phyloP scores from a whole-genome alignment of 495 filamentous ascomycete genomes.

The Penicillium cataractarum region DNA sequence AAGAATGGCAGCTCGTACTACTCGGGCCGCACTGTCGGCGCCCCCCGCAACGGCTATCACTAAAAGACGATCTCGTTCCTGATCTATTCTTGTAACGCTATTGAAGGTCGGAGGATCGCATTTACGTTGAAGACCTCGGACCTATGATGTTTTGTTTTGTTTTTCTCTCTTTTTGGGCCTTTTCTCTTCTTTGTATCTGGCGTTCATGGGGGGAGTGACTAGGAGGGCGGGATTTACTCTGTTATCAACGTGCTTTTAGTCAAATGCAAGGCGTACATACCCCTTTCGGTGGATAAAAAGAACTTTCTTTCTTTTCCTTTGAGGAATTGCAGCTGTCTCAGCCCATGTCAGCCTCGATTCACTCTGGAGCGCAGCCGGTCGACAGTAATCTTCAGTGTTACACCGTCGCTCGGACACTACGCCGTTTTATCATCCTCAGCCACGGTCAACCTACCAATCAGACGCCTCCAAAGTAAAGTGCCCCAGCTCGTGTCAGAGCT shows the following conservation, averaged over 20 bases:
- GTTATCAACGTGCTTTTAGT: constrained; percentile 35
- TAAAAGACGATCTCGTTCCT: constrained; percentile 22
- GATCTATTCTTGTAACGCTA: constrained; percentile 26
- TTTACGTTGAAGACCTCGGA: constrained; percentile 4
- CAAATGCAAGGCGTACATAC: constrained; percentile 43
- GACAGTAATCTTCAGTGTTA: neutral
- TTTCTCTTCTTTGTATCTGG: constrained; percentile 35
- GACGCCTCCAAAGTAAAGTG: neutral
- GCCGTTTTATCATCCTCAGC: constrained; percentile 7
- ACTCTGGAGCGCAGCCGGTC: neutral
- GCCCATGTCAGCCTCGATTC: constrained; percentile 21
- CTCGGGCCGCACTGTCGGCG: constrained; percentile 44
- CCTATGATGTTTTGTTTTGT: constrained; percentile 16
- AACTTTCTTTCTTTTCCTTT: neutral
- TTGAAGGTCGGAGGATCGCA: constrained; percentile 22
- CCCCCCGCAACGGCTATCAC: constrained; percentile 46
- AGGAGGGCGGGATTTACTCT: constrained; percentile 38
- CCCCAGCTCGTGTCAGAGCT: constrained; percentile 23
- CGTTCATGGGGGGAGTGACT: constrained; percentile 43
- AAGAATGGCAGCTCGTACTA: constrained; percentile 63
- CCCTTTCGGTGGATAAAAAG: constrained; percentile 19
- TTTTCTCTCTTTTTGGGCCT: constrained; percentile 13
- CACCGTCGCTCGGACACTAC: constrained; percentile 6
- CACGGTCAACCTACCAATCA: constrained; percentile 7
- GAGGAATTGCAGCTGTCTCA: constrained; percentile 1